Conservation (phyloP, 306 rosid genomes). For the Inga leiocalycina region DNA sequence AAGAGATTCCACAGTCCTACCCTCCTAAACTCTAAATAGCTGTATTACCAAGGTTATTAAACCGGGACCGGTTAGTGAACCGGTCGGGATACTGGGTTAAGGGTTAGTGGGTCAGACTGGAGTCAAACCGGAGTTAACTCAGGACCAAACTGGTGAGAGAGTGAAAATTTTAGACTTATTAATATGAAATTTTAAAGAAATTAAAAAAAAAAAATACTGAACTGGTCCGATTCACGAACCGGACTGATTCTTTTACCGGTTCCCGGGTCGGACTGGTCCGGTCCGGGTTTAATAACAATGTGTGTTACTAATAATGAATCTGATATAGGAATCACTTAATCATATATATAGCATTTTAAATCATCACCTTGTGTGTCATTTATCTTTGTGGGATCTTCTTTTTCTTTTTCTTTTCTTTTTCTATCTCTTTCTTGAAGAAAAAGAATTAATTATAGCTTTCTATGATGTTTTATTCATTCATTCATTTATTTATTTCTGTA, state of each 20-base stretch:
- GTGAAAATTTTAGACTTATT: too few species aligned
- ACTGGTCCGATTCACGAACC: too few species aligned
- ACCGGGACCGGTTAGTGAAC: too few species aligned
- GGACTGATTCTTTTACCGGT: too few species aligned
- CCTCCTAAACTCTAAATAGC: not conserved
- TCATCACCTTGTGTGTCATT: not conserved
- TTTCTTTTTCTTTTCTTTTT: not conserved
- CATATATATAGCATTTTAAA: not conserved
- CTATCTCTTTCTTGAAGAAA: not conserved
- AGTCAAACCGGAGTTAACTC: too few species aligned
- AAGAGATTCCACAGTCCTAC: not conserved
- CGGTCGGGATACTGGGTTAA: too few species aligned
- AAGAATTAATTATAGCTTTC: conserved; percentile 22
- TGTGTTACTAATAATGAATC: not conserved
- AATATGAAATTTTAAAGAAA: too few species aligned
- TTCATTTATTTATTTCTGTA: not conserved
- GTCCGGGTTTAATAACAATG: too few species aligned
- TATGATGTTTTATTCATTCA: conserved; percentile 13
- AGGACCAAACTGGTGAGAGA: too few species aligned
- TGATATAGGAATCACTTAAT: not conserved
- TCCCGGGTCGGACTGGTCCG: too few species aligned
- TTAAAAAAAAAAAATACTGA: too few species aligned
- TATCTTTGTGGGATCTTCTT: not conserved
- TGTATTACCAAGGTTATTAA: not conserved
- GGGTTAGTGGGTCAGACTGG: too few species aligned